Percentiles rank a stretch among this genome's conserved stretches.
These are phyloP conservation scores for Pisolithus sp. DNA, from an alignment of 768 basidiomycete species.

Conservation along the genomic window DNA sequence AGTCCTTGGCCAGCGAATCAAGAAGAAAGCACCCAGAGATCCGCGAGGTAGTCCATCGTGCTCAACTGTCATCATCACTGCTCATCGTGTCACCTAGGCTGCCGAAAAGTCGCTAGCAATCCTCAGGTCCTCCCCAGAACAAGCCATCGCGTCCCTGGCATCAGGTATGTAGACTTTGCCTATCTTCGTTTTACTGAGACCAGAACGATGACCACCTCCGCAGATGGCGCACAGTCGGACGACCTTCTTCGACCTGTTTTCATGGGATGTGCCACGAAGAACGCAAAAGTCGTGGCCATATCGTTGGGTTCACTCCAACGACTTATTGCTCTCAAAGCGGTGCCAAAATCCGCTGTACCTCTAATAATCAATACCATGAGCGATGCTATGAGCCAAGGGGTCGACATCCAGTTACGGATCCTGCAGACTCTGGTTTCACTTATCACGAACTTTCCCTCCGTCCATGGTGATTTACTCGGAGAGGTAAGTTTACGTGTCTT, in stretches of 20 bases:
- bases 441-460: constrained; percentile 78
- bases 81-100: constrained; percentile 42
- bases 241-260: constrained; percentile 83
- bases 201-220: constrained; percentile 8
- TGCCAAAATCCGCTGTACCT: constrained; percentile 73
- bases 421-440: constrained; percentile 89
- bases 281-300: constrained; percentile 90
- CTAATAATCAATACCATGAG: constrained; percentile 78
- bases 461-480: constrained; percentile 74
- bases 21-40: constrained; percentile 88
- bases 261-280: constrained; percentile 90
- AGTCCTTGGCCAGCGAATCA: constrained; percentile 87
- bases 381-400: constrained; percentile 86
- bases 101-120: constrained; percentile 84
- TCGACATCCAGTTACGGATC: constrained; percentile 93
- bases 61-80: constrained; percentile 5
- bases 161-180: constrained; percentile 46
- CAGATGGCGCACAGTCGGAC: constrained; percentile 74
- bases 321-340: constrained; percentile 79
- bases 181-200: not conserved
- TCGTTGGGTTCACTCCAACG: constrained; percentile 88
- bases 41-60: constrained; percentile 61
- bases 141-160: constrained; percentile 64
- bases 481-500: constrained; percentile 50
- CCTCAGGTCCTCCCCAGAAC: constrained; percentile 75